These are phyloP conservation scores for Centrapalus pauciflorus DNA, from an alignment of 129 eudicot genomes.

Conservation along the genomic window DNA sequence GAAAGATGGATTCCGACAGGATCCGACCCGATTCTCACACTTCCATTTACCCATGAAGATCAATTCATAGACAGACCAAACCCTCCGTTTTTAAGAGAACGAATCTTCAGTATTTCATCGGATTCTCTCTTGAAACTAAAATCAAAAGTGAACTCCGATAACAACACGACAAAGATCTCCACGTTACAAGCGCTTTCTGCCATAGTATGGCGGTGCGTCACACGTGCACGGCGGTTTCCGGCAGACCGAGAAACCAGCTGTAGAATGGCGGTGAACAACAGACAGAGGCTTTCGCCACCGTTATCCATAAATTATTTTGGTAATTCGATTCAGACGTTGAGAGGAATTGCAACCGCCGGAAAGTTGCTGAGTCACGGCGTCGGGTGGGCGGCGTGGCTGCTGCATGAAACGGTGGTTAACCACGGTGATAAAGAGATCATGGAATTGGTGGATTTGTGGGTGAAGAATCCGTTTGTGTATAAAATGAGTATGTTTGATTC, in stretches of 20 bases:
- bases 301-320: conserved; percentile 49
- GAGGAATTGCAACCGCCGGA: conserved; percentile 2
- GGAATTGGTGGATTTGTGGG: conserved; percentile 30
- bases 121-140: conserved; percentile 39
- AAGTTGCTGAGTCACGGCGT: conserved; percentile 27
- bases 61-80: conserved; percentile 39
- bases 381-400: conserved; percentile 51
- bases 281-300: conserved; percentile 48
- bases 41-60: conserved; percentile 43
- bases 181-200: conserved; percentile 47
- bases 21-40: conserved; percentile 32
- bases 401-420: conserved; percentile 36
- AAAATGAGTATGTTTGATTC: conserved; percentile 25
- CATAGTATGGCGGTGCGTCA: conserved; percentile 46
- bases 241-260: conserved; percentile 29
- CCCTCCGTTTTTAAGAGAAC: conserved; percentile 33
- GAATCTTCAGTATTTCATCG: conserved; percentile 49
- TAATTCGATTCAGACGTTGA: conserved; percentile 19
- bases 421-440: conserved; percentile 27
- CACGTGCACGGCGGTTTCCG: conserved; percentile 28
- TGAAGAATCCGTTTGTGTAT: conserved; percentile 27
- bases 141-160: conserved; percentile 36
- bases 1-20: conserved; percentile 53
- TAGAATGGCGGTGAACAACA: conserved; percentile 22
- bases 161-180: conserved; percentile 30